Evolutionary conservation across 306 rosid species (phyloP).

Genomic region (Acacia crassicarpa): DNA sequence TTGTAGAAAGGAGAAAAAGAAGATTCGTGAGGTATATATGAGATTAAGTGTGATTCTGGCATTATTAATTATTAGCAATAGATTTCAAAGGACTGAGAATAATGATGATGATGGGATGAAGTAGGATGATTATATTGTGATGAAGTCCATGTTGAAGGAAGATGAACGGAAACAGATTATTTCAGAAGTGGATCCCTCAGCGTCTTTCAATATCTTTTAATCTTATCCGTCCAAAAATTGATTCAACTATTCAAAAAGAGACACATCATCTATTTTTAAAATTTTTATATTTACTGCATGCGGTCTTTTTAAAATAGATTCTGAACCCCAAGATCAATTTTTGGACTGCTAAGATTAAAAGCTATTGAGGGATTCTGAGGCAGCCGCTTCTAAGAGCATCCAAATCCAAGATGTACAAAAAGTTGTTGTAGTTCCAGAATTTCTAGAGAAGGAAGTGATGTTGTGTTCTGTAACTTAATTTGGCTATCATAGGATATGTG

Average conservation of each 20-base stretch:
- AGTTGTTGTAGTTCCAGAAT: not conserved
- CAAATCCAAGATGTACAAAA: not conserved
- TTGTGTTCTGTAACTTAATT: not conserved
- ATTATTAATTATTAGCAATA: not conserved
- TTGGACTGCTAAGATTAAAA: too few species aligned
- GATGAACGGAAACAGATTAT: too few species aligned
- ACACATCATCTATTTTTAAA: too few species aligned
- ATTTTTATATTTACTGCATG: too few species aligned
- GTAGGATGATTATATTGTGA: not conserved
- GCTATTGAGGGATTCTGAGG: too few species aligned
- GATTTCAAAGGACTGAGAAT: not conserved
- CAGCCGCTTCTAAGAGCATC: too few species aligned
- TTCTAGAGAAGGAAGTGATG: not conserved
- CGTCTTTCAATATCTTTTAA: too few species aligned
- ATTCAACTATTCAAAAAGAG: too few species aligned
- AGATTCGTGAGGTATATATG: not conserved
- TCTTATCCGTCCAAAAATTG: too few species aligned
- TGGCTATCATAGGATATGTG: not conserved
- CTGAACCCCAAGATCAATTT: too few species aligned
- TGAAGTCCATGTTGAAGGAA: not conserved
- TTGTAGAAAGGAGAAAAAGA: conserved; percentile 46
- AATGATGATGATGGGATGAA: conserved; percentile 1
- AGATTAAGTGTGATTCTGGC: conserved; percentile 10
- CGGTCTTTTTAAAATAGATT: too few species aligned
- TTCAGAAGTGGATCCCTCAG: too few species aligned